phyloP scores from a whole-genome alignment of 2,329 filamentous ascomycete species.

The Cercospora citrullina region DNA sequence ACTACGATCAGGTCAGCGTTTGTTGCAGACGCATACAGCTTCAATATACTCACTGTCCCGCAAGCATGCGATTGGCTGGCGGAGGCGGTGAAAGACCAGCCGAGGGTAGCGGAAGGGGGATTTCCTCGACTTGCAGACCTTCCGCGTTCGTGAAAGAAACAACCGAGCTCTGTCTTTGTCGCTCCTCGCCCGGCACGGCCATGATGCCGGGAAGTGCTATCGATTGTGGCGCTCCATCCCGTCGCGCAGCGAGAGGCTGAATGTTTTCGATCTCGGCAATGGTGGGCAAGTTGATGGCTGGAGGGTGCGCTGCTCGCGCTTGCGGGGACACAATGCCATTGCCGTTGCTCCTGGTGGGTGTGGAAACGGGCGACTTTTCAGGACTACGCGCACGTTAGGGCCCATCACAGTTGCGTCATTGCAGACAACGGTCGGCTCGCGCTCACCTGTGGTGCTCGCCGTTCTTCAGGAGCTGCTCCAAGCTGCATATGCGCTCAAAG shows the following conservation, averaged over 20 bases:
- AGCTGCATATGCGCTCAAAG: conserved; percentile 37
- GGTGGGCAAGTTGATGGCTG: conserved; percentile 32
- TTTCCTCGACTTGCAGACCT: conserved; percentile 35
- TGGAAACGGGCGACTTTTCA: conserved; percentile 38
- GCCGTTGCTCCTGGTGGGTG: conserved; percentile 29
- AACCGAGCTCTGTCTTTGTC: conserved; percentile 22
- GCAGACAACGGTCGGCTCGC: conserved; percentile 9
- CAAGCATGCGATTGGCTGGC: conserved; percentile 33
- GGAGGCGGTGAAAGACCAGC: conserved; percentile 36
- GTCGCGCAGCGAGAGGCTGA: conserved; percentile 27
- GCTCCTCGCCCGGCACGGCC: conserved; percentile 19
- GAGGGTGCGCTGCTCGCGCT: conserved; percentile 10
- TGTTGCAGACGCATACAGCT: not conserved
- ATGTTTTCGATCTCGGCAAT: conserved; percentile 40
- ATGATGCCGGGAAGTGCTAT: conserved; percentile 29
- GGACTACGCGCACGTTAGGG: conserved; percentile 30
- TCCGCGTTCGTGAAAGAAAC: conserved; percentile 32
- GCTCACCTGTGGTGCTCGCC: conserved; percentile 39
- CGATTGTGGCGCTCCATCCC: conserved; percentile 31
- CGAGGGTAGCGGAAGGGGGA: conserved; percentile 33
- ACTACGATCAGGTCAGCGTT: not conserved
- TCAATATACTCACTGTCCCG: conserved; percentile 31
- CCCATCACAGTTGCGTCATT: not conserved
- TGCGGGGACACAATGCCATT: conserved; percentile 24
- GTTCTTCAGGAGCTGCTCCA: conserved; percentile 39